Base-by-base conservation (phyloP, 2,329 filamentous ascomycete species). In the Purpureocillium takamizusanense region DNA sequence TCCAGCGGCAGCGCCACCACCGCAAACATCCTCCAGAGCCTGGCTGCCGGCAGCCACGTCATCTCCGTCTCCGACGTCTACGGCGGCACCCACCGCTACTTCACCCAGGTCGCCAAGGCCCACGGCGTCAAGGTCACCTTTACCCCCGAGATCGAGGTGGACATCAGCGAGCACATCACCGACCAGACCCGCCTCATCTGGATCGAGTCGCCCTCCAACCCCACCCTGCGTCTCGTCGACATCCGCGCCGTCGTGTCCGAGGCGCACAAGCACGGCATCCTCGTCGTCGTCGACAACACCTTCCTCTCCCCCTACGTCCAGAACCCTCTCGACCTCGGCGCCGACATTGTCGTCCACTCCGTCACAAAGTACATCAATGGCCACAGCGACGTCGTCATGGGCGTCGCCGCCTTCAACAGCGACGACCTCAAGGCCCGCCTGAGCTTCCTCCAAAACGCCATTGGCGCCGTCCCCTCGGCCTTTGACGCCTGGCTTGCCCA, bases 341-440 rank as follows among this genome's bases (percentile, higher is more conserved):
- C 92, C 50, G 92, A 98, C 62, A 89, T 97, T 47, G 90, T 97
- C 49, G 84, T 97, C 32, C 90, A 97, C 73, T 89, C 82, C 39
- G 92, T 98, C 40, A 98, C 92, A 33, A 98, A 98, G 69, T 98
- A 97, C 68, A 97, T 98, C 69, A 97, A 97, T 62, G 92, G 92
- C 36, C 92, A 98, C 69, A 76, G 80, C 59, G 92, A 98, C 61
- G 92, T 98, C 8, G 81, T 97, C 53, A 98, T 98, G 92, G 92
- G 92, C 48, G 84, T 92, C 23, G 90, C 88, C 34, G 92, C 92
- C 36, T 94, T 94, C 76, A 97, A 95, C 74, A 85, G 83, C 23
- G 79, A 87, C 40, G 74, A 78, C 14, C 72, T 98, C 50, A 80
- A 81, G 57, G 69, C 81, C 46, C 80, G 86, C 31, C 76, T 98